Conservation (phyloP, 2,329 filamentous ascomycete species). For the Pseudogymnoascus sp. region DNA sequence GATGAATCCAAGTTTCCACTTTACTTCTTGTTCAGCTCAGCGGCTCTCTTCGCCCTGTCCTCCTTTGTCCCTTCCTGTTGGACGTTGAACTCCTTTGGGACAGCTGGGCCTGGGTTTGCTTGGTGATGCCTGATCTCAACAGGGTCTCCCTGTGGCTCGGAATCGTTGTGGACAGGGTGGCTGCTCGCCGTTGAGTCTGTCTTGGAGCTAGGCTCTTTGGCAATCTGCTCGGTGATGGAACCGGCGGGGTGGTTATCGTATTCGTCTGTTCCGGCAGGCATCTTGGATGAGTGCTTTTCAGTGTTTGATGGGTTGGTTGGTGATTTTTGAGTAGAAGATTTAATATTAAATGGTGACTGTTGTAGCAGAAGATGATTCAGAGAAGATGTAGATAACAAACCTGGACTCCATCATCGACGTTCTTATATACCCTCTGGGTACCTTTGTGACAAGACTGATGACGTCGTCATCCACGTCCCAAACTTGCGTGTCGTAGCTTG, state of each 20-base stretch:
- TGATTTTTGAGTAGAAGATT: neutral
- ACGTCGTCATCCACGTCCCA: conserved; percentile 2
- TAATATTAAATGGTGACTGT: neutral
- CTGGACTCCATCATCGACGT: neutral
- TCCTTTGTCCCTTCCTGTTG: conserved; percentile 58
- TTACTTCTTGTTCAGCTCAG: conserved; percentile 53
- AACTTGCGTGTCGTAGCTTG: conserved; percentile 4
- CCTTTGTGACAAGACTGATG: neutral
- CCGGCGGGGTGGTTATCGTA: conserved; percentile 28
- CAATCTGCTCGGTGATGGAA: conserved; percentile 30
- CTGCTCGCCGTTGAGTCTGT: conserved; percentile 31
- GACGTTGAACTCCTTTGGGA: conserved; percentile 45
- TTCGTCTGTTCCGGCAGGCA: conserved; percentile 33
- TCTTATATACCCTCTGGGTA: conserved; percentile 5
- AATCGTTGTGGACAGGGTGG: conserved; percentile 31
- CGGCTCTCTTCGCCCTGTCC: conserved; percentile 57
- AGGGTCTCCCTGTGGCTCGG: conserved; percentile 37
- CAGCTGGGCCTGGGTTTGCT: conserved; percentile 51
- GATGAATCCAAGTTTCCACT: neutral
- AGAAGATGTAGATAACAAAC: neutral
- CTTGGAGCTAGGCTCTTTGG: conserved; percentile 30
- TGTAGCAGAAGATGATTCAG: neutral
- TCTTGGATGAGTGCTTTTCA: conserved; percentile 20
- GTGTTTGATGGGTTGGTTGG: neutral
- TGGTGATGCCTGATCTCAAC: conserved; percentile 44